Conservation (phyloP, 1,139 yeast genomes). For the Debaryomyces robertsiae region DNA sequence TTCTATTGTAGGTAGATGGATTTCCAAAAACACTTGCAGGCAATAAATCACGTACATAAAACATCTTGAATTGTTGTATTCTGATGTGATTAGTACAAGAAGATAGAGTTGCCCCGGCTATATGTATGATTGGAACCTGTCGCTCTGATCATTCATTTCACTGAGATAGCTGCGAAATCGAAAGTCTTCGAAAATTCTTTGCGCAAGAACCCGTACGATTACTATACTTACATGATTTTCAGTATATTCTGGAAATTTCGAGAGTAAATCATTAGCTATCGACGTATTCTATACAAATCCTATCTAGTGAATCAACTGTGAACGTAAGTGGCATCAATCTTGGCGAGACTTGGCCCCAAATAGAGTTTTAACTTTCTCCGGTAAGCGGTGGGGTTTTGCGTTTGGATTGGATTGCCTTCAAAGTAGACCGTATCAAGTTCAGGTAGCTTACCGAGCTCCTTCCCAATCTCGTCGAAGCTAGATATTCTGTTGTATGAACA, state of each 20-base stretch:
- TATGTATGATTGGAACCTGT: neutral
- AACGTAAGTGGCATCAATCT: constrained; percentile 89
- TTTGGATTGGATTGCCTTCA: constrained; percentile 92
- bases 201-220: no score
- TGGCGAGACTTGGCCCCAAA: constrained; percentile 72
- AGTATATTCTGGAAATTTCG: constrained; percentile 1
- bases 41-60: no score
- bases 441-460: constrained; percentile 63
- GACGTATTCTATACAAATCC: constrained; percentile 1
- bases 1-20: constrained; percentile 4
- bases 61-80: no score
- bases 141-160: neutral
- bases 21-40: neutral
- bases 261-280: neutral
- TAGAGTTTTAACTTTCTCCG: constrained; percentile 78
- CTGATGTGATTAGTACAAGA: no score
- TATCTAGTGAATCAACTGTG: constrained; percentile 13
- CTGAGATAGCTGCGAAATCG: neutral
- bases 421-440: constrained; percentile 86
- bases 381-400: constrained; percentile 73
- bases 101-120: no score
- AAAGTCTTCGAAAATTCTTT: constrained; percentile 7
- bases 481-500: constrained; percentile 76
- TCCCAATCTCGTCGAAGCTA: constrained; percentile 67
- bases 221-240: no score